Conservation (phyloP, 2,329 filamentous ascomycete genomes). For the Trichoderma koningii region DNA sequence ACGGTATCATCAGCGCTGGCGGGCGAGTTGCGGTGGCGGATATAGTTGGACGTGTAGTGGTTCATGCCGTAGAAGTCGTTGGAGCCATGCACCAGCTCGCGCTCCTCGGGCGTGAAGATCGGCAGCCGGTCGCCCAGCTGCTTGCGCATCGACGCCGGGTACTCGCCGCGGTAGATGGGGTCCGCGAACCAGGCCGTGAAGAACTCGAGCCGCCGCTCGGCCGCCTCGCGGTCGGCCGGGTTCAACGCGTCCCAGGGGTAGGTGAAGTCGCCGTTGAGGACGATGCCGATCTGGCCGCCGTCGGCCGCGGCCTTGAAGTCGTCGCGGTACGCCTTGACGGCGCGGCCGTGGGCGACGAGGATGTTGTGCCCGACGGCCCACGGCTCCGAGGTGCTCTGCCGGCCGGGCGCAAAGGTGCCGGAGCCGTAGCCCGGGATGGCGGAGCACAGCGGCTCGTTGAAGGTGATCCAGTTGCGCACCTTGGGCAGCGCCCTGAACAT, state of each 20-base stretch:
- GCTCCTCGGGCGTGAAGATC: constrained; percentile 70
- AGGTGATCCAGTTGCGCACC: constrained; percentile 87
- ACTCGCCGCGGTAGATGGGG: constrained; percentile 81
- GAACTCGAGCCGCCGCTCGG: constrained; percentile 81
- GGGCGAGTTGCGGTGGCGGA: constrained; percentile 67
- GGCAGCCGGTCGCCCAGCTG: constrained; percentile 80
- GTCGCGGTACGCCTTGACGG: constrained; percentile 79
- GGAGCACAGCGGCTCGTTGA: constrained; percentile 88
- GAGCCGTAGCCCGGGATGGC: constrained; percentile 77
- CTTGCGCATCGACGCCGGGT: constrained; percentile 79
- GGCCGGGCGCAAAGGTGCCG: constrained; percentile 80
- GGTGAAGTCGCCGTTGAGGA: constrained; percentile 79
- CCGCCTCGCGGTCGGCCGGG: constrained; percentile 72
- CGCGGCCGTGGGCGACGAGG: constrained; percentile 75
- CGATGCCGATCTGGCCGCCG: constrained; percentile 82
- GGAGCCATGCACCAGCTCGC: constrained; percentile 74
- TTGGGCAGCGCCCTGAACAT: constrained; percentile 73
- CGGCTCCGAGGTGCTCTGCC: constrained; percentile 72
- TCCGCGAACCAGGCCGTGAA: constrained; percentile 87
- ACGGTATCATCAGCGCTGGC: constrained; percentile 67
- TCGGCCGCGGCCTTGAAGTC: constrained; percentile 68
- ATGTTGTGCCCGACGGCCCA: constrained; percentile 84
- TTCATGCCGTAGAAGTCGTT: constrained; percentile 97
- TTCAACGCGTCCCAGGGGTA: constrained; percentile 82
- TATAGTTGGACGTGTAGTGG: constrained; percentile 87